Conservation (phyloP, 1,284 basidiomycete genomes). For the Gomphus sp. region DNA sequence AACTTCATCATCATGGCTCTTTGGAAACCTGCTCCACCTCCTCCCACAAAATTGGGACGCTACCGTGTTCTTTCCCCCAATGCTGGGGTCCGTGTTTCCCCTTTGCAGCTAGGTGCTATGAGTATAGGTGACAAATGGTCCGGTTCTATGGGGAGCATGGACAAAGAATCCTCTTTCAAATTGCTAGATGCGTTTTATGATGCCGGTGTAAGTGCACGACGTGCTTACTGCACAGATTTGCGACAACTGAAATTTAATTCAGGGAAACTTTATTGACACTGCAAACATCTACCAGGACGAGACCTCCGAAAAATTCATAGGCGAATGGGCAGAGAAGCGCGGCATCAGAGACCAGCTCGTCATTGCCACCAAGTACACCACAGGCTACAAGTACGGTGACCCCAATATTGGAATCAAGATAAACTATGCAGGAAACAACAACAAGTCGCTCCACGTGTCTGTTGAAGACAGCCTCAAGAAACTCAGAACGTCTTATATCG, state of each 20-base stretch:
- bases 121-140: slow-evolving; percentile 33
- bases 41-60: slow-evolving; percentile 9
- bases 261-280: slow-evolving; percentile 27
- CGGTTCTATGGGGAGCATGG: slow-evolving; percentile 15
- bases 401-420: slow-evolving; percentile 17
- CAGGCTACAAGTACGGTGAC: slow-evolving; percentile 19
- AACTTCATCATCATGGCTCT: no score
- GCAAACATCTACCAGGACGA: slow-evolving; percentile 21
- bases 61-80: slow-evolving; percentile 33
- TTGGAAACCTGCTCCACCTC: no score
- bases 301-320: slow-evolving; percentile 22
- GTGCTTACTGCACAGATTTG: background rate
- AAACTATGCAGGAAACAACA: slow-evolving; percentile 28
- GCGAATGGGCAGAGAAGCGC: slow-evolving; percentile 28
- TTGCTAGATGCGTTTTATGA: slow-evolving; percentile 31
- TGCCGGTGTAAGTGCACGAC: slow-evolving; percentile 18
- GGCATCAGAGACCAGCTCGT: slow-evolving; percentile 14
- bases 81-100: slow-evolving; percentile 33
- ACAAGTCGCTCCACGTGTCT: slow-evolving; percentile 24
- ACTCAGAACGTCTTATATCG: slow-evolving; percentile 34
- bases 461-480: slow-evolving; percentile 32
- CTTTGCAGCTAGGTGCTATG: slow-evolving; percentile 41
- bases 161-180: slow-evolving; percentile 16
- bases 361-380: slow-evolving; percentile 24
- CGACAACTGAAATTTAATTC: background rate